Evolutionary conservation across 1,284 basidiomycete species (phyloP), one percentile per base, ranked within the genome.

Genomic region (Coniferiporia sulphurascens): DNA sequence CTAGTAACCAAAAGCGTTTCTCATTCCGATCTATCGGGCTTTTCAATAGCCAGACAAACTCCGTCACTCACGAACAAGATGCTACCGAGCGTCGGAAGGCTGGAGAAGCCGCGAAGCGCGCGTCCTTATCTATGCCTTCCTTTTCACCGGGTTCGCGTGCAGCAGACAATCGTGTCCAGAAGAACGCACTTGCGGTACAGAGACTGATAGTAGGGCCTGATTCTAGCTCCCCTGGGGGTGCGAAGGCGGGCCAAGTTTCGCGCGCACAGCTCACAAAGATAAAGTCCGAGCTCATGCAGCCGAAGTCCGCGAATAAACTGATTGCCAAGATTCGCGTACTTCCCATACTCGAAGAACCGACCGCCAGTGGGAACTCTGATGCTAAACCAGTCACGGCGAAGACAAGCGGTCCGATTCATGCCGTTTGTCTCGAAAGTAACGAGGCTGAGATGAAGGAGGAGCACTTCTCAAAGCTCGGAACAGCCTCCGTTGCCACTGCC

Each of bases 281-380:
- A 69, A 93, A 90, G 73, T 76, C 83, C 12, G 81, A 85, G 72
- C 80, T 91, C 19, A 74, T 83, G 63, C 69, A 84, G 49, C 82
- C 85, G 22, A 85, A 85, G 69, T 74, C 79, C 15, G 89, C 88
- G 27, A 83, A 84, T 68, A 84, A 79, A 66, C 76, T 91, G 62
- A 89, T 91, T 64, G 74, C 78, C 13, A 82, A 89, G 56, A 76
- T 91, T 10, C 82, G 81, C 48, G 66, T 74, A 22, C 71, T 90
- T 57, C 78, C 83, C 58, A 65, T 72, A 5, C 68, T 72, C 32
- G 74, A 74, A 38, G 72, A 67, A 7, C 55, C 65, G 10, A 59
- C 72, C 15, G 71, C 68, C 27, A 66, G 64, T 60, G 62, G 67
- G 62, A 65, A 56, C 43, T 64, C 64, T 59, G 61, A 63, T 55